Evolutionary conservation across 129 eudicot genomes (phyloP), one percentile per base, ranked within the genome.

Genomic region (Flaveria linearis): DNA sequence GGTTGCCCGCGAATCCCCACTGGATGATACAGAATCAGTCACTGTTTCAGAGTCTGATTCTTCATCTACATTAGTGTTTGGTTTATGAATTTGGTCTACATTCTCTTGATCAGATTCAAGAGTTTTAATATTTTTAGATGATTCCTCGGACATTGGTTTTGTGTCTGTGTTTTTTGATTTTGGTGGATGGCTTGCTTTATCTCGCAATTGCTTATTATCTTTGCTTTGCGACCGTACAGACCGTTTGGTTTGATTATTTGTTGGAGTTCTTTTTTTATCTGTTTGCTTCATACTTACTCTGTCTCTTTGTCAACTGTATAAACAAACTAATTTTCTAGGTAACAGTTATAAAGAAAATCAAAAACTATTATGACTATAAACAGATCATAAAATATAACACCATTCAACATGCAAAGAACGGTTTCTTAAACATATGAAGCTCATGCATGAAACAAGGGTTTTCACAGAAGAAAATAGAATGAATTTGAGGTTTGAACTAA

Each of bases 11-110:
- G 91, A 80, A 86, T 86, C 97, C 26, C 91, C 96, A 26, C 80
- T 92, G 39, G 97, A 88, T 16, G 97, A 91, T 50, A 87, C 80
- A 22, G 98, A 93, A 84, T 88, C 98, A 39, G 84, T 88, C 18
- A 82, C 80, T 5, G 97, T 88, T 77, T 87, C 98, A 46, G 89
- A 42, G 81, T 93, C 98, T 30, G 98, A 93, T 79, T 85, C 98
- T 4, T 79, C 97, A 74, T 85, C 89, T 58, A 78, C 36, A 66
- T 82, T 89, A 25, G 45, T 78, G 73, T 79, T 84, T 17, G 36
- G 15, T 69, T 82, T 82, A 52, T 84, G 84, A 74, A 26, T 68
- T 46, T 69, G 80, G 74, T 76, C 85, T 69, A 12, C 5, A 18
- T 1, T 64, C 20, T 76, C 80, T 76, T 76, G 80, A 43, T 53